Evolutionary conservation across 768 basidiomycete species (phyloP).

Genomic region (Punctularia strigosozonata): DNA sequence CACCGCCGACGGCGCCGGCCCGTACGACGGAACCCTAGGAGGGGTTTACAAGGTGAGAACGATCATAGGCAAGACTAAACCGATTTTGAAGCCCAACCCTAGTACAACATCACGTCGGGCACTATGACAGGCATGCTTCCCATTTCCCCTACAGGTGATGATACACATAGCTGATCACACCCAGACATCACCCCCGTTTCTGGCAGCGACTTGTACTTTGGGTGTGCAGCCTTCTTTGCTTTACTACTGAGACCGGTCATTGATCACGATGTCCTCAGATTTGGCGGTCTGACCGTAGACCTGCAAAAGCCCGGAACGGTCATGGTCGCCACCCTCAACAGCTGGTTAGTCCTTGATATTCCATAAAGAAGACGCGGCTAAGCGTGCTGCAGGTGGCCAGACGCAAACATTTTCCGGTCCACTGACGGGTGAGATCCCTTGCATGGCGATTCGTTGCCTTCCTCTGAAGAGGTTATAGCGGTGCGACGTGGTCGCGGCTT

Average conservation of each 20-base stretch:
- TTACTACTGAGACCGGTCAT: slow-evolving; percentile 2
- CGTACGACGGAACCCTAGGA: slow-evolving; percentile 47
- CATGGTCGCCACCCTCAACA: slow-evolving; percentile 58
- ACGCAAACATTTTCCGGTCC: slow-evolving; percentile 54
- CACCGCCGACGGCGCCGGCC: slow-evolving; percentile 52
- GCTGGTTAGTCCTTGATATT: too few relatives aligned
- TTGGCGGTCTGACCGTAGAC: slow-evolving; percentile 42
- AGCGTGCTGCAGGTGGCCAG: slow-evolving; percentile 31
- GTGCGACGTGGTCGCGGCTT: slow-evolving; percentile 44
- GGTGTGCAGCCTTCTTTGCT: too few relatives aligned
- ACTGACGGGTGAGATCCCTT: too few relatives aligned
- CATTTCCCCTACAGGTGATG: too few relatives aligned
- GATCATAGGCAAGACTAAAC: background rate
- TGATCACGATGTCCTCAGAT: background rate
- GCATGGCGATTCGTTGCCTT: too few relatives aligned
- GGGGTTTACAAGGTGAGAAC: slow-evolving; percentile 23
- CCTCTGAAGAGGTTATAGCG: too few relatives aligned
- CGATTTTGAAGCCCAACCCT: slow-evolving; percentile 9
- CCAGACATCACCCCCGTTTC: background rate
- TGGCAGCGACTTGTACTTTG: slow-evolving; percentile 35
- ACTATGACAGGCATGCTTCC: slow-evolving; percentile 56
- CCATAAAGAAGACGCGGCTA: too few relatives aligned
- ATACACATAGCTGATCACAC: slow-evolving; percentile 6
- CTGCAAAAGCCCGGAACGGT: slow-evolving; percentile 47
- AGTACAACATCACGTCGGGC: slow-evolving; percentile 41